Evolutionary conservation across 2,329 filamentous ascomycete genomes (phyloP).

Genomic region (Aspergillus candidus): DNA sequence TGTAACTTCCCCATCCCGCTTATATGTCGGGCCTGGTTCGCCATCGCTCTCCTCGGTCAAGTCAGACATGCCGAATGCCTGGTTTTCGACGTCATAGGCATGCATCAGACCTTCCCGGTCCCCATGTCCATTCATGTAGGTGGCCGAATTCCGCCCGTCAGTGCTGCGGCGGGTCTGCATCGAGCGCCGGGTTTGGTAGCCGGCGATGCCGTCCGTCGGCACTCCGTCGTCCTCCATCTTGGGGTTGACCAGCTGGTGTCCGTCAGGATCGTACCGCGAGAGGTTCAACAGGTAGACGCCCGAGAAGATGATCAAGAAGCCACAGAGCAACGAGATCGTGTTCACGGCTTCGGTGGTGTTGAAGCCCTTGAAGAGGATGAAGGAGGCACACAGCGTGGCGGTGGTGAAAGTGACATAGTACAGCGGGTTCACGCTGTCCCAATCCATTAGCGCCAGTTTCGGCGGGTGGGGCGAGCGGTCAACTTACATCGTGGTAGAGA

Average conservation of each 20-base stretch:
- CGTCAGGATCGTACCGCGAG: slow-evolving; percentile 85
- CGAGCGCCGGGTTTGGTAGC: slow-evolving; percentile 80
- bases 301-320: slow-evolving; percentile 90
- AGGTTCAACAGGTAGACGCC: slow-evolving; percentile 94
- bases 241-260: slow-evolving; percentile 58
- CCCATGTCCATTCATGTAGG: slow-evolving; percentile 51
- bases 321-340: slow-evolving; percentile 84
- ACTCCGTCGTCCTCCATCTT: slow-evolving; percentile 59
- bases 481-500: slow-evolving; percentile 91
- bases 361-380: slow-evolving; percentile 93
- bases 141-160: slow-evolving; percentile 58
- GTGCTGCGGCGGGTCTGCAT: slow-evolving; percentile 81
- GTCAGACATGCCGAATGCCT: slow-evolving; percentile 70
- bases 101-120: slow-evolving; percentile 81
- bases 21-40: slow-evolving; percentile 32
- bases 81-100: slow-evolving; percentile 79
- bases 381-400: slow-evolving; percentile 86
- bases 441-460: slow-evolving; percentile 22
- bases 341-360: slow-evolving; percentile 90
- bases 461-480: no score
- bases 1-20: slow-evolving; percentile 22
- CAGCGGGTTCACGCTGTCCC: slow-evolving; percentile 74
- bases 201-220: slow-evolving; percentile 85
- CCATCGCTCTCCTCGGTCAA: slow-evolving; percentile 70
- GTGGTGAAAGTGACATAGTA: slow-evolving; percentile 99